Evolutionary conservation across 441 rosid genomes (phyloP).

Genomic region (Corymbia calophylla): DNA sequence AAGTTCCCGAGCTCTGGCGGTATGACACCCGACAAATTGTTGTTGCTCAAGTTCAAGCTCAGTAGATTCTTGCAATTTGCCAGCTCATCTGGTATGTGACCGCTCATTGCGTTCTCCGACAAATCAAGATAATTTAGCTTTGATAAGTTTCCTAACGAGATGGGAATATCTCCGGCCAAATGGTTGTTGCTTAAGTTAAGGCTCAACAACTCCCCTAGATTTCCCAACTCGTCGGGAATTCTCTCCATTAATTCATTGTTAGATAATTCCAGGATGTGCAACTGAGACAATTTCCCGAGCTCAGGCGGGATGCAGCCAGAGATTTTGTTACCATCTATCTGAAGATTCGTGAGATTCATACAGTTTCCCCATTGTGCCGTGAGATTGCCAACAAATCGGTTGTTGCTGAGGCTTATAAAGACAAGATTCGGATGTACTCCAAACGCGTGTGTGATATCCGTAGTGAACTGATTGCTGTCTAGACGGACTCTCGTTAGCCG

Average conservation of each 20-base stretch:
- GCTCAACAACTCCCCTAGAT: fast-evolving
- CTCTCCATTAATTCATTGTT: background rate
- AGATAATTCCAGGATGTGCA: too few relatives aligned
- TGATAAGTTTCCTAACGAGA: conserved; percentile 28
- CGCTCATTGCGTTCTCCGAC: conserved; percentile 11
- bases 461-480: fast-evolving
- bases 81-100: conserved; percentile 13
- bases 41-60: conserved; percentile 11
- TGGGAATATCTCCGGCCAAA: conserved; percentile 27
- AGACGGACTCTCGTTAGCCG: background rate
- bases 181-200: background rate
- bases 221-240: background rate
- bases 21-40: conserved; percentile 8
- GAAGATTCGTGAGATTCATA: fast-evolving
- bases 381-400: fast-evolving
- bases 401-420: fast-evolving
- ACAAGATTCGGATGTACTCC: background rate
- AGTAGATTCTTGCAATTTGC: background rate
- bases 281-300: background rate
- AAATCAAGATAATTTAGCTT: conserved; percentile 14
- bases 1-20: conserved; percentile 3
- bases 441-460: fast-evolving
- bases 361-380: background rate
- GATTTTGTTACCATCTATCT: background rate
- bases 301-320: fast-evolving